These are phyloP conservation scores for Gremmenia infestans DNA, from an alignment of 2,329 filamentous ascomycete species.

Conservation along the genomic window DNA sequence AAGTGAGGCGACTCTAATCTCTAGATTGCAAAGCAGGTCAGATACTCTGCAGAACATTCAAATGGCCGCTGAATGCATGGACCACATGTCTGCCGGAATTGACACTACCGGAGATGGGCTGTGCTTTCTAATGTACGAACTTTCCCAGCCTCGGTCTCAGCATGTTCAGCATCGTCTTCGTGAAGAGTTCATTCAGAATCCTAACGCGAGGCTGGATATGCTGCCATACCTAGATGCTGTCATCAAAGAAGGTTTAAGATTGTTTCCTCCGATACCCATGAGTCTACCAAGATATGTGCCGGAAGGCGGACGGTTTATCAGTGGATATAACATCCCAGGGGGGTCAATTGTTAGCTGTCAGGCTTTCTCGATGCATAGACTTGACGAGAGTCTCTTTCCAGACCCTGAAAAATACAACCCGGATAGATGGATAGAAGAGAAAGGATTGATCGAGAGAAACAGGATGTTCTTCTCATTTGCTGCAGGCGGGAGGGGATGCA, in stretches of 20 bases:
- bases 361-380: conserved; percentile 52
- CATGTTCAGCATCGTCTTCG: not conserved
- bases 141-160: conserved; percentile 47
- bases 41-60: conserved; percentile 45
- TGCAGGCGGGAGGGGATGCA: conserved; percentile 58
- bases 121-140: conserved; percentile 66
- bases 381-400: conserved; percentile 66
- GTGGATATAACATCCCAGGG: conserved; percentile 47
- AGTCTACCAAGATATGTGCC: conserved; percentile 40
- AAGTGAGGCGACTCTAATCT: conserved; percentile 22
- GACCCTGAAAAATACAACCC: conserved; percentile 38
- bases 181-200: not conserved
- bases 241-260: conserved; percentile 54
- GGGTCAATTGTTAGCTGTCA: conserved; percentile 54
- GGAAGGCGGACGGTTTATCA: conserved; percentile 46
- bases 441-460: conserved; percentile 67
- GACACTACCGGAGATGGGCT: conserved; percentile 64
- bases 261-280: conserved; percentile 51
- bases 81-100: conserved; percentile 64
- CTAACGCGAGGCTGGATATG: not conserved
- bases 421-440: conserved; percentile 71
- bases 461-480: conserved; percentile 60
- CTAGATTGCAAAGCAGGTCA: conserved; percentile 48
- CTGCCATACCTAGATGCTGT: conserved; percentile 52
- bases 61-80: conserved; percentile 60